Conservation (phyloP, 164 flowering plant genomes). For the Kalanchoe fedtschenkoi region DNA sequence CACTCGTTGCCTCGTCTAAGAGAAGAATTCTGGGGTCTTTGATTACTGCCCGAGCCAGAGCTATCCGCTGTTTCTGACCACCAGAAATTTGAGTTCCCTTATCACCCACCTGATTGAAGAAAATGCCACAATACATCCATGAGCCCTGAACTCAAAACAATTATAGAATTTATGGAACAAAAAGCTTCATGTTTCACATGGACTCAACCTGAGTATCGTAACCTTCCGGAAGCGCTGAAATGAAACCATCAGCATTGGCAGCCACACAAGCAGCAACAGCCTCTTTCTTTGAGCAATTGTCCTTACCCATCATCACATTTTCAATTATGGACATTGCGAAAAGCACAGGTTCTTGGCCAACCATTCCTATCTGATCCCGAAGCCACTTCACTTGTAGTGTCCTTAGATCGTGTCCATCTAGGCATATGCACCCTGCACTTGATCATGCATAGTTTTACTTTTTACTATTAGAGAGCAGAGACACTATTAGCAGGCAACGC, state of each 20-base stretch:
- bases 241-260: slow-evolving; percentile 58
- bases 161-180: too few relatives aligned
- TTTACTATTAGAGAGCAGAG: background rate
- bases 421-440: slow-evolving; percentile 30
- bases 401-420: slow-evolving; percentile 63
- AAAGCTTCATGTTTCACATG: background rate
- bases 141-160: background rate
- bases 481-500: background rate
- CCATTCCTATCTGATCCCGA: slow-evolving; percentile 62
- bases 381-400: slow-evolving; percentile 63
- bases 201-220: slow-evolving; percentile 55
- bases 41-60: slow-evolving; percentile 63
- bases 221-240: slow-evolving; percentile 49
- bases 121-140: background rate
- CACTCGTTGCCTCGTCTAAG: slow-evolving; percentile 79
- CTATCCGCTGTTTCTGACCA: slow-evolving; percentile 80
- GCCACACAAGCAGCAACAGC: slow-evolving; percentile 56
- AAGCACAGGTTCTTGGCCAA: slow-evolving; percentile 72
- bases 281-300: slow-evolving; percentile 51
- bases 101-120: slow-evolving; percentile 46
- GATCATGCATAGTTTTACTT: background rate
- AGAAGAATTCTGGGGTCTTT: slow-evolving; percentile 57
- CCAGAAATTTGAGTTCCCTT: slow-evolving; percentile 58
- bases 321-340: slow-evolving; percentile 54
- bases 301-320: slow-evolving; percentile 73